These are phyloP conservation scores for Dictyostelium purpureum DNA, from an alignment of 78 protist species.

Conservation along the genomic window DNA sequence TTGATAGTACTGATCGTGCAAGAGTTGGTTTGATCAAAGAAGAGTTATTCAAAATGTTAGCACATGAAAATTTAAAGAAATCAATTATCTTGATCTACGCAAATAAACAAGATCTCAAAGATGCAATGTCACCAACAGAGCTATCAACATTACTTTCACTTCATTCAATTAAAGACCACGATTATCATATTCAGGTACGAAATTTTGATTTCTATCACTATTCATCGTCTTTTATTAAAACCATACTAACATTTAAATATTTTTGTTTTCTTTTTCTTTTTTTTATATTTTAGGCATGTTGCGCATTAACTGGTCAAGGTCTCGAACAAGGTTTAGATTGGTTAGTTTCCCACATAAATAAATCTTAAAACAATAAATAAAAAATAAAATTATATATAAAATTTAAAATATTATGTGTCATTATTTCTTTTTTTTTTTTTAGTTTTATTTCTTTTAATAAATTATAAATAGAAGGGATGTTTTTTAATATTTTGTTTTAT, in stretches of 20 bases:
- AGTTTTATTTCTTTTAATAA: not conserved
- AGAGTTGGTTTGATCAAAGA: slow-evolving; percentile 70
- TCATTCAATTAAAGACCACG: slow-evolving; percentile 76
- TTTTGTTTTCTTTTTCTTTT: not conserved
- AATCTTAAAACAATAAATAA: not conserved
- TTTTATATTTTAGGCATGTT: slow-evolving; percentile 23
- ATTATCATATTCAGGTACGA: slow-evolving; percentile 86
- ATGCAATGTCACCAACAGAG: slow-evolving; percentile 89
- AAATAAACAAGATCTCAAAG: slow-evolving; percentile 90
- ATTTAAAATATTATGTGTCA: not conserved
- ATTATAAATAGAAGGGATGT: not conserved
- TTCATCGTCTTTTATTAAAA: not conserved
- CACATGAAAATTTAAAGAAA: slow-evolving; percentile 78
- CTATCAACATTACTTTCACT: slow-evolving; percentile 74
- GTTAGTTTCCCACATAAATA: slow-evolving; percentile 63
- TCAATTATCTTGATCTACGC: slow-evolving; percentile 85
- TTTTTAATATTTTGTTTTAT: not conserved
- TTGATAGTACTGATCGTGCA: slow-evolving; percentile 89
- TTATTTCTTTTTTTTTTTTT: not conserved
- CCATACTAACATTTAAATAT: not conserved
- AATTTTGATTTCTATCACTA: not conserved
- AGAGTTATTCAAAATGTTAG: slow-evolving; percentile 84
- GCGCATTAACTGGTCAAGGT: slow-evolving; percentile 76
- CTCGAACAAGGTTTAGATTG: slow-evolving; percentile 80
- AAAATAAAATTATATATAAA: not conserved